A percentile compares a stretch with the other conserved stretches of the same genome.
These are phyloP conservation scores for Dothistroma septosporum DNA, from an alignment of 2,329 filamentous ascomycete genomes.

Conservation along the genomic window DNA sequence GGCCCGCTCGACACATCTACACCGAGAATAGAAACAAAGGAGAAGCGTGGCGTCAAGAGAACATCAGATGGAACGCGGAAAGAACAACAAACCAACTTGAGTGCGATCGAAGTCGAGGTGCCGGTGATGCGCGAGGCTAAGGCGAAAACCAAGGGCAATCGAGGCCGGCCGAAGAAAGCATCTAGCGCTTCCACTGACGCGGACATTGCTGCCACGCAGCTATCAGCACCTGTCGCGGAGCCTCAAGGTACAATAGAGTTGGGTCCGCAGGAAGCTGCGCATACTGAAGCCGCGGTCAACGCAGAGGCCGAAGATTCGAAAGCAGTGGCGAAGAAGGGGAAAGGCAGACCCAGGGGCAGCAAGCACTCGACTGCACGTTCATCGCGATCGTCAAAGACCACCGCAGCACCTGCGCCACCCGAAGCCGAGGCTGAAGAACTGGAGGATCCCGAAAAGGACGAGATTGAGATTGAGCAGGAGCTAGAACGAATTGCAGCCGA, in stretches of 20 bases:
- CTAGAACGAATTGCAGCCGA: constrained; percentile 31
- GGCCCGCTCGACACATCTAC: constrained; percentile 27
- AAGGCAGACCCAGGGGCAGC: constrained; percentile 26
- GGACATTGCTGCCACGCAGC: constrained; percentile 5
- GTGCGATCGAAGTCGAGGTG: constrained; percentile 24
- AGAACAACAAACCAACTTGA: constrained; percentile 21
- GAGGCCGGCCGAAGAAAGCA: constrained; percentile 20
- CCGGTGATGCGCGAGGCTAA: constrained; percentile 26
- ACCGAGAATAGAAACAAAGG: constrained; percentile 20
- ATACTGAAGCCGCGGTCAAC: constrained; percentile 8
- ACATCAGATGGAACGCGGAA: constrained; percentile 37
- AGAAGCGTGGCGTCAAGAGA: constrained; percentile 36
- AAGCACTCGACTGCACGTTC: constrained; percentile 27
- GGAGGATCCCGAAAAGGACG: constrained; percentile 22
- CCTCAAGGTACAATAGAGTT: constrained; percentile 13
- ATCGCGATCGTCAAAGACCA: constrained; percentile 25
- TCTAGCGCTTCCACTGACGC: constrained; percentile 13
- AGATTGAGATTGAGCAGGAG: constrained; percentile 33
- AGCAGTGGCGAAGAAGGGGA: constrained; percentile 27
- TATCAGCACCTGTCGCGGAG: not conserved
- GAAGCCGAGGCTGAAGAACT: constrained; percentile 16
- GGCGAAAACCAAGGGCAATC: constrained; percentile 23
- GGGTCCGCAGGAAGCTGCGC: constrained; percentile 7
- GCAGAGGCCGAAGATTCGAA: constrained; percentile 16
- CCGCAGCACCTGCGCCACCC: constrained; percentile 16